Percentiles rank a stretch among this genome's conserved stretches.
Evolutionary conservation across 805 yeast genomes (phyloP).

Genomic region (Wickerhamiella vanderwaltii): DNA sequence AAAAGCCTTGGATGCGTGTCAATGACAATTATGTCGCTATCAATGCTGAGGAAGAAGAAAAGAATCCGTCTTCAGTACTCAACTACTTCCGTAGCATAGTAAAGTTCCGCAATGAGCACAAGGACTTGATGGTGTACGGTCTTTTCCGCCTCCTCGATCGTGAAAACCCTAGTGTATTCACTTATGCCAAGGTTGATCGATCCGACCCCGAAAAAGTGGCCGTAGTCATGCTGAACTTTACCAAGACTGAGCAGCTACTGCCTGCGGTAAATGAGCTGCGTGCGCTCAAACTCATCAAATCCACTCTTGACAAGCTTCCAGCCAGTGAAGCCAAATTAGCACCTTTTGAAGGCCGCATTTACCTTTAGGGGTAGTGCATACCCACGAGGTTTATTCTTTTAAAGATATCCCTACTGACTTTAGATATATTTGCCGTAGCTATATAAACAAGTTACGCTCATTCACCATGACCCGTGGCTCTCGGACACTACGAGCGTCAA

Average conservation of each 20-base stretch:
- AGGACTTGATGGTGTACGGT: slow-evolving; percentile 38
- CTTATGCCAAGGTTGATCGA: slow-evolving; percentile 29
- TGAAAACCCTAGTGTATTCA: slow-evolving; percentile 34
- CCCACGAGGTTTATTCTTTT: no score
- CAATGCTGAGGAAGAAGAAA: slow-evolving; percentile 37
- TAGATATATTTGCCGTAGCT: no score
- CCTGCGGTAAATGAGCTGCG: neutral
- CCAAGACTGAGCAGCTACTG: slow-evolving; percentile 22
- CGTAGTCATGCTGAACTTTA: slow-evolving; percentile 35
- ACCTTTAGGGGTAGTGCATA: no score
- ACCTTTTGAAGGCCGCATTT: slow-evolving; percentile 1
- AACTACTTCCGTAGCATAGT: slow-evolving; percentile 37
- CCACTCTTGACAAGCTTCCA: neutral
- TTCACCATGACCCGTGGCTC: no score
- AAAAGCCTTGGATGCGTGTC: slow-evolving; percentile 43
- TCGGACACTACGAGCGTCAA: no score
- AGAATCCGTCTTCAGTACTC: slow-evolving; percentile 37
- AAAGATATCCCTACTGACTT: no score
- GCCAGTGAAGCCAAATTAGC: neutral
- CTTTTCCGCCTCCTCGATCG: slow-evolving; percentile 34
- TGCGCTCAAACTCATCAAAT: neutral
- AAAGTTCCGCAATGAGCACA: slow-evolving; percentile 33
- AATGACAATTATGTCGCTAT: slow-evolving; percentile 39
- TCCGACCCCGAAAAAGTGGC: slow-evolving; percentile 26
- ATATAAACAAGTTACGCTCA: no score